Evolutionary conservation across 495 filamentous ascomycete genomes (phyloP), one percentile per base, ranked within the genome.

Genomic region (Trichoderma reesei): DNA sequence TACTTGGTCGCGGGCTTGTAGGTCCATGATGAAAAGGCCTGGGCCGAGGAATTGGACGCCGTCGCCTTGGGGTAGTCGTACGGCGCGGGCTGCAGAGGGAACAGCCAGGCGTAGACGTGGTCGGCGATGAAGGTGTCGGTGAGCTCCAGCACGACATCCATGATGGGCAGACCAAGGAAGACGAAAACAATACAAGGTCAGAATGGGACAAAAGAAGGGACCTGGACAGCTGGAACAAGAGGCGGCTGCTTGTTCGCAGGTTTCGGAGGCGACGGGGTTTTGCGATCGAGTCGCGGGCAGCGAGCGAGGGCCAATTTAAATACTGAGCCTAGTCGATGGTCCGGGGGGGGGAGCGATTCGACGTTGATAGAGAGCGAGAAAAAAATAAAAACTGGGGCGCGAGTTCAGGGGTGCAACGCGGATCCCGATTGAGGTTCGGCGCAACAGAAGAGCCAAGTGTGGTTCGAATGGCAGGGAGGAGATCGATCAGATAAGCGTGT

Each of bases 111-210:
- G 73, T 96, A 98, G 63, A 90, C 67, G 68, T 85, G 83, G 78
- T 98, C 93, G 76, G 87, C 88, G 67, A 93, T 69, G 75, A 88
- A 90, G 74, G 86, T 92, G 76, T 98, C 94, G 75, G 82, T 84
- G 68, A 92, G 62, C 75, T 96, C 90, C 66, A 98, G 86, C 38
- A 92, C 83, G 78, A 96, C 84, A 84, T 98, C 93, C 93, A 98
- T 97, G 67, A 75, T 75, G 74, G 42, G 20, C n/a, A 33, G 26
- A 56, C 11, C 6, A 5, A 9, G n/a, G 5, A 48, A 8, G 16
- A 9, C 3, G 5, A 26, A 8, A 48, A 8, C 44, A 18, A 48
- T 20, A 18, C 16, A 20, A 48, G 18, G 41, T 44, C 13, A 44
- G 11, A 44, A 26, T 26, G 13, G n/a, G 13, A n/a, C 41, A 13